phyloP scores from a whole-genome alignment of 495 filamentous ascomycete species.

The Amniculicola lignicola region DNA sequence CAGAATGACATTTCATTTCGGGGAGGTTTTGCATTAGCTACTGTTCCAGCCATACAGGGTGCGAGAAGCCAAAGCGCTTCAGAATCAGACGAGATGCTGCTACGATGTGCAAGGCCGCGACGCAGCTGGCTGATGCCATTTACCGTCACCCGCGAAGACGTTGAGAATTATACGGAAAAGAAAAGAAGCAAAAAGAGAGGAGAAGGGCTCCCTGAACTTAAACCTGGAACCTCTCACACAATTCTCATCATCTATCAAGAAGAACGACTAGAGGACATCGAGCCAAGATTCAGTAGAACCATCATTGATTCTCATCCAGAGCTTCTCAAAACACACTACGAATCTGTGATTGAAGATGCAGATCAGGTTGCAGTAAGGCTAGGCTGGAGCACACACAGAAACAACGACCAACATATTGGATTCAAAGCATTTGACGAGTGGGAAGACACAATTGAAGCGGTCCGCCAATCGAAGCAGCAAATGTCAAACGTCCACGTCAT shows the following conservation, averaged over 20 bases:
- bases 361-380: background rate
- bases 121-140: background rate
- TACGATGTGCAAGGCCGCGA: background rate
- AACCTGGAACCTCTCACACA: background rate
- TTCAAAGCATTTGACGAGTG: background rate
- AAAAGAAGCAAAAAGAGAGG: too few species aligned
- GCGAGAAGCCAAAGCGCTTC: too few species aligned
- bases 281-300: background rate
- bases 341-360: background rate
- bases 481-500: background rate
- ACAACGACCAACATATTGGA: background rate
- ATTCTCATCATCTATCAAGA: background rate
- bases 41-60: background rate
- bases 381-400: background rate
- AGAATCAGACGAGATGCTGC: too few species aligned
- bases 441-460: too few species aligned
- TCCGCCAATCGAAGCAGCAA: too few species aligned
- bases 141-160: background rate
- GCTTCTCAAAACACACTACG: background rate
- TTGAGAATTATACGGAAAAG: too few species aligned
- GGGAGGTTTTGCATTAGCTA: background rate
- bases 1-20: background rate
- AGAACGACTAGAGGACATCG: background rate
- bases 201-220: too few species aligned
- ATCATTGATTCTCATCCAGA: background rate